Percentiles rank a stretch among this genome's conserved stretches.
These are phyloP conservation scores for Mucor circinelloides DNA, from an alignment of 371 early-diverging fungal genomes.

Conservation along the genomic window DNA sequence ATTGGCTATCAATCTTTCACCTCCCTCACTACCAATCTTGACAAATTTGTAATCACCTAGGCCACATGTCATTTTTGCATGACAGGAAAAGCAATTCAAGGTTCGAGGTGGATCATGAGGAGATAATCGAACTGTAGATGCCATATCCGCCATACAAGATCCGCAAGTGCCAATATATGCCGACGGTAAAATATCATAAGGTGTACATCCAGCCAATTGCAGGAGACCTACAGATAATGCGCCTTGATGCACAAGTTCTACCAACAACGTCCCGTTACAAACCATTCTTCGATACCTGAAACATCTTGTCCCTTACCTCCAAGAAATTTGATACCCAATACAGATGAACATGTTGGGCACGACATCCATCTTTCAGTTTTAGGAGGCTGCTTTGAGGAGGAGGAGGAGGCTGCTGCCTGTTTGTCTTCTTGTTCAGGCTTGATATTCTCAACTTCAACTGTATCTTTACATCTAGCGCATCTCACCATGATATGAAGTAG, in stretches of 20 bases:
- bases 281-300: too few relatives aligned
- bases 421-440: conserved; percentile 37
- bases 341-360: conserved; percentile 70
- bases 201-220: conserved; percentile 69
- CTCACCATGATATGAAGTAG: conserved; percentile 65
- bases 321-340: conserved; percentile 55
- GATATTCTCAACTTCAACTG: conserved; percentile 57
- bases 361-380: conserved; percentile 64
- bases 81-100: conserved; percentile 61
- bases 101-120: conserved; percentile 37
- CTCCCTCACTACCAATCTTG: conserved; percentile 47
- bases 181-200: conserved; percentile 70
- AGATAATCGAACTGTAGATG: conserved; percentile 26
- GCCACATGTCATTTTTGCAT: conserved; percentile 45
- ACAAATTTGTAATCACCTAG: conserved; percentile 57
- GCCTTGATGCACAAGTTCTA: conserved; percentile 61
- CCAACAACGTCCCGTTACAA: neutral
- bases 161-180: conserved; percentile 69
- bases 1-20: conserved; percentile 36
- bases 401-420: conserved; percentile 1
- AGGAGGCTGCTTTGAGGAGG: neutral
- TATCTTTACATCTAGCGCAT: conserved; percentile 75
- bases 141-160: conserved; percentile 42
- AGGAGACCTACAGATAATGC: conserved; percentile 69
- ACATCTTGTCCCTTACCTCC: conserved; percentile 18